These are phyloP conservation scores for Spergularia azorica DNA, from an alignment of 179 eudicot species.

Conservation along the genomic window DNA sequence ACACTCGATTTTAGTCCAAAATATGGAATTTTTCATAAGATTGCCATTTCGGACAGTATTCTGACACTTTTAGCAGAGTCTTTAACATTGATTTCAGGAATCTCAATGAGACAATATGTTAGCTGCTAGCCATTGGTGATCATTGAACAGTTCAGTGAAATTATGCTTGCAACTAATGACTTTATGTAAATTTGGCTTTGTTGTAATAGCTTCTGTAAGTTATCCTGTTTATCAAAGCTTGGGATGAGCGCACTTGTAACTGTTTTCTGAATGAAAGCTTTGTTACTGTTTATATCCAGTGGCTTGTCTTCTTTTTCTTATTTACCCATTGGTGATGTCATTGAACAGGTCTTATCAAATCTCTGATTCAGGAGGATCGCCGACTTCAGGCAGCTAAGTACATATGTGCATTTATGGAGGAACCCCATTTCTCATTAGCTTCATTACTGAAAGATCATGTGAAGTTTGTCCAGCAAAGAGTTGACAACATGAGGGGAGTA, in stretches of 20 bases:
- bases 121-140: too few relatives aligned
- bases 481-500: slow-evolving; percentile 3
- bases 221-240: background rate
- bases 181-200: too few relatives aligned
- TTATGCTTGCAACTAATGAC: too few relatives aligned
- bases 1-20: too few relatives aligned
- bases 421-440: slow-evolving; percentile 33
- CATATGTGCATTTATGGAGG: slow-evolving; percentile 33
- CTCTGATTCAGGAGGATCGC: slow-evolving; percentile 29
- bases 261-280: background rate
- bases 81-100: too few relatives aligned
- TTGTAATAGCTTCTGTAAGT: too few relatives aligned
- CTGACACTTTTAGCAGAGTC: too few relatives aligned
- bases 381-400: slow-evolving; percentile 40
- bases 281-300: background rate
- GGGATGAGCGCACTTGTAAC: background rate
- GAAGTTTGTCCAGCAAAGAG: slow-evolving; percentile 18
- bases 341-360: slow-evolving; percentile 33
- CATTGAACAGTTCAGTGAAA: too few relatives aligned
- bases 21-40: too few relatives aligned
- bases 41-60: too few relatives aligned
- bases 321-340: background rate
- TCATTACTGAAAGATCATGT: slow-evolving; percentile 36
- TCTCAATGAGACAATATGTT: too few relatives aligned
- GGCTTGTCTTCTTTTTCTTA: background rate